Base-by-base conservation (phyloP, 2,329 filamentous ascomycete genomes). In the Immersiporthe knoxdaviesiana region DNA sequence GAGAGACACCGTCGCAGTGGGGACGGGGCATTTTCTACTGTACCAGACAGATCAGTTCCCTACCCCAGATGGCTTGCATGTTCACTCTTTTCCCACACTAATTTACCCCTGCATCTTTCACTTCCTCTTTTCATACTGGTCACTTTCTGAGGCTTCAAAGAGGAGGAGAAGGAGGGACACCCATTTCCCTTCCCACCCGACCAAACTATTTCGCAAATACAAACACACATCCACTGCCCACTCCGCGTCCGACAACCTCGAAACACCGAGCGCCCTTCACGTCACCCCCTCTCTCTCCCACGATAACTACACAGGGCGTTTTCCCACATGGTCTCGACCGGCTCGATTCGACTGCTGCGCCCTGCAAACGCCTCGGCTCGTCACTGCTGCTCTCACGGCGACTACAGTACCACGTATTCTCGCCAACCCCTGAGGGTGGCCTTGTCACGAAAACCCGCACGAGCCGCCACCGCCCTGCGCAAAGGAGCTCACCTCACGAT, bases 241-340 rank as follows among this genome's bases (percentile, higher is more conserved):
- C 1, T 18, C n/a, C 12, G 37, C 12, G 58, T 11, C 32, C 58
- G 35, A 37, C 21, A 18, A 24, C 32, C 27, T 35, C 56, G 56
- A 32, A 39, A n/a, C 44, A 39, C 24, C 32, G 58, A 21, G 21
- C 30, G 27, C 24, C 52, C 12, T 30, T 30, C 24, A 56, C 52
- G 52, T 56, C 52, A 16, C 27, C 50, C 50, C 18, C 21, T 16
- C 21, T 7, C 50, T 11, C 50, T 27, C 50, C n/a, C n/a, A 30
- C n/a, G 12, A 54, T 24, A 6, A 32, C 16, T 32, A 18, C 54
- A 27, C 3, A 67, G 41, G 44, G 24, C 18, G 62, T 39, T n/a
- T 47, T 61, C 60, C 67, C 67, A 65, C 64, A 69, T 70, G 70
- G 64, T 71, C 56, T 68, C 68, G 54, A 65, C 39, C 64, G 61